These are phyloP conservation scores for Sclerotinia sclerotiorum DNA, from an alignment of 2,329 filamentous ascomycete genomes.

Conservation along the genomic window DNA sequence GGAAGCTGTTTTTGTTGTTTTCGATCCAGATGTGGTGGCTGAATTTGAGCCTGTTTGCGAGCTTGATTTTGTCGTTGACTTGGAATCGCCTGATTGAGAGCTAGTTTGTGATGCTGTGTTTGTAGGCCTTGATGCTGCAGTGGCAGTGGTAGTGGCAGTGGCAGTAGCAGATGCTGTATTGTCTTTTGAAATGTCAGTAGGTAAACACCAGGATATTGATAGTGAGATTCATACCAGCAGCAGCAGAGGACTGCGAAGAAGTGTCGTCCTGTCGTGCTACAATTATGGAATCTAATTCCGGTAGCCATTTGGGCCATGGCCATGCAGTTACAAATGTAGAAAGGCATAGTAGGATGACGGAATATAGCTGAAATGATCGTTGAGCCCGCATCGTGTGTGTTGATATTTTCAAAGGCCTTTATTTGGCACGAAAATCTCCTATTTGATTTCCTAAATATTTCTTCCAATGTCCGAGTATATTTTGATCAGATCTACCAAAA, in stretches of 20 bases:
- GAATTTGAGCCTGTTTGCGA: neutral
- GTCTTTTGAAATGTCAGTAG: slow-evolving; percentile 6
- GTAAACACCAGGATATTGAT: neutral
- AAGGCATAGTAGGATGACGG: slow-evolving; percentile 54
- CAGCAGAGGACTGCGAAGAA: slow-evolving; percentile 24
- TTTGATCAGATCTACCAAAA: neutral
- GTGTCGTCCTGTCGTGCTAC: slow-evolving; percentile 47
- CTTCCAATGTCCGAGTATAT: neutral
- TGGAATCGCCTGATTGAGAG: slow-evolving; percentile 3
- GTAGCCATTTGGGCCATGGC: slow-evolving; percentile 58
- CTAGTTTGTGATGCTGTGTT: slow-evolving; percentile 9
- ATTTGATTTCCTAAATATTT: neutral
- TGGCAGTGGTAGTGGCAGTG: neutral
- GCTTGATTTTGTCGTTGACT: slow-evolving; percentile 20
- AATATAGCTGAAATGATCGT: slow-evolving; percentile 47
- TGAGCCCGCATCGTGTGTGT: slow-evolving; percentile 51
- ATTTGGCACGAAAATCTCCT: slow-evolving; percentile 7
- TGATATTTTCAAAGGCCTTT: slow-evolving; percentile 24
- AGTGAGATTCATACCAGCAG: slow-evolving; percentile 10
- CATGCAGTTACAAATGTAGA: slow-evolving; percentile 47
- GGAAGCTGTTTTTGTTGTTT: slow-evolving; percentile 8
- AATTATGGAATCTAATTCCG: slow-evolving; percentile 53
- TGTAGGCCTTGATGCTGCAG: slow-evolving; percentile 9
- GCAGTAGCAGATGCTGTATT: slow-evolving; percentile 2
- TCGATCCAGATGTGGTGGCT: slow-evolving; percentile 18